Evolutionary conservation across 176 grass and related monocot species (phyloP), one percentile per base, ranked within the genome.

Genomic region (Otatea glauca): DNA sequence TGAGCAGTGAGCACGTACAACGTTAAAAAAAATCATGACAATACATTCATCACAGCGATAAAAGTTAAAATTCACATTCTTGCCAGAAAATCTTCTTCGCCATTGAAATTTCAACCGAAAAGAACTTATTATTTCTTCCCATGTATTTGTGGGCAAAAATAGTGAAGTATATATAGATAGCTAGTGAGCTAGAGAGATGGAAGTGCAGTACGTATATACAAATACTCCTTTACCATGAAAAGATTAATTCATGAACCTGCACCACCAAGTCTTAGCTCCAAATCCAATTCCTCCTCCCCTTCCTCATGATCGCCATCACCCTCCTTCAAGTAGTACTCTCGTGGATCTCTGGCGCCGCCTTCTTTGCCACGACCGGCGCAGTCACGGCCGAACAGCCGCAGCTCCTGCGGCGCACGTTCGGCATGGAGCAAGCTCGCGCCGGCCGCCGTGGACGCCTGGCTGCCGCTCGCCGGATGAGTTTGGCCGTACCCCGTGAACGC

Each of bases 191-290:
- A 15, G 41, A 71, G 68, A 48, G 68, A 68, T 11, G 29, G 27
- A 20, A 64, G 60, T 21, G 17, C 27, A 62, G 24, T 63, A 53
- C 0, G 45, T n/a, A 63, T 35, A 38, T 63, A 73, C 32, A 37
- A 37, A 38, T 34, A 65, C 39, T 56, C 37, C 21, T 43, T 16
- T 0, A 38, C 8, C 25, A 51, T 11, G 24, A 44, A 59, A 44
- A 62, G 35, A 62, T 48, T 24, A 47, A 48, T 44, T 74, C 17
- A 89, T 42, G 54, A 67, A 35, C 72, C 82, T 17, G 72, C 66
- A 41, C 83, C 78, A 49, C 94, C 94, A 55, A 96, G 94, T 82
- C 94, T 88, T 9, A 96, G 86, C 67, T 90, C 91, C 88, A 96
- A 80, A 87, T 96, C 94, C 65, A 96, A 13, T 38, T 84, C 91